Percentiles rank a stretch among this genome's conserved stretches.
phyloP scores from a whole-genome alignment of 2,329 filamentous ascomycete species.

The Ophiostoma novo-ulmi region DNA sequence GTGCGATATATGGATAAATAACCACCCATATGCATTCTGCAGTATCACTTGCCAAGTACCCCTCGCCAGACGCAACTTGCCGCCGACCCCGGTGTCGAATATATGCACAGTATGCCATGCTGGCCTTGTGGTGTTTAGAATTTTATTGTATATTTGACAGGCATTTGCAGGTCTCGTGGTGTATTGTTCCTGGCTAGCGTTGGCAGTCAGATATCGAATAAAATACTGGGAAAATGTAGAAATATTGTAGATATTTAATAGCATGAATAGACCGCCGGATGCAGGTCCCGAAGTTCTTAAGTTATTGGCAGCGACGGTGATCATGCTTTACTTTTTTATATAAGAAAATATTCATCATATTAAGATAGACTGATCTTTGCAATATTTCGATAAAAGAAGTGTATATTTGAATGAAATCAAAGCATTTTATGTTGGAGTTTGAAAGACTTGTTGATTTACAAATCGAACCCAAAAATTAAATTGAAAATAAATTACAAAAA shows the following conservation, averaged over 20 bases:
- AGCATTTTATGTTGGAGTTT: no score
- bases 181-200: neutral
- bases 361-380: no score
- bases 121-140: neutral
- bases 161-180: neutral
- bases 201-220: neutral
- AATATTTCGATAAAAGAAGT: no score
- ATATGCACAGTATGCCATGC: neutral
- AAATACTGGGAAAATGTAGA: neutral
- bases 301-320: neutral
- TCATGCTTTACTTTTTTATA: no score
- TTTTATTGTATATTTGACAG: neutral
- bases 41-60: constrained; percentile 3
- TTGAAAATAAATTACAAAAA: no score
- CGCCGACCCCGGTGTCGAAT: neutral
- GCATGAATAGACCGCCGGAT: neutral
- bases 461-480: no score
- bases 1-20: no score
- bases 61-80: neutral
- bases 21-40: neutral
- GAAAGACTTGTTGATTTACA: no score
- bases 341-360: no score
- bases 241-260: neutral
- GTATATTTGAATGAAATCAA: no score
- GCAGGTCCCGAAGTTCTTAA: neutral